Evolutionary conservation across 2,329 filamentous ascomycete species (phyloP).

Genomic region (Pseudocercospora pini-densiflorae): DNA sequence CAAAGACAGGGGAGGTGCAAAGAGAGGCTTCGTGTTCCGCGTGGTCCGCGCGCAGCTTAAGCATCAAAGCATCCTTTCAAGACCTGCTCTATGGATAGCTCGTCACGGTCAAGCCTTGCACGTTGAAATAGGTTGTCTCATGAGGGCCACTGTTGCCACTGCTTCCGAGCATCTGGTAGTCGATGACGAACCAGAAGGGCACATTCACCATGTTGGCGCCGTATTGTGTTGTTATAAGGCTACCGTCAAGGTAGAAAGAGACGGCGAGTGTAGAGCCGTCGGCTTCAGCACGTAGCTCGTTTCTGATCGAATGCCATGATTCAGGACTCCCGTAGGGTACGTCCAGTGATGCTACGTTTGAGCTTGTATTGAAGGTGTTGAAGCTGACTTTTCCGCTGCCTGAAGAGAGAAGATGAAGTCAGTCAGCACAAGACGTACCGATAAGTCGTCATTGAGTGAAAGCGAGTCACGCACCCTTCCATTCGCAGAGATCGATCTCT

Average conservation of each 20-base stretch:
- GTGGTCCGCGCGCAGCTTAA: neutral
- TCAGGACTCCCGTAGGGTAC: neutral
- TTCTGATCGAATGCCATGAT: neutral
- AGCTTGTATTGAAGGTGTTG: neutral
- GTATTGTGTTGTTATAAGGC: neutral
- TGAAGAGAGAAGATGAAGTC: neutral
- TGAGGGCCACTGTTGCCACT: neutral
- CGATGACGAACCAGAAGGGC: neutral
- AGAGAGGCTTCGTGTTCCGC: neutral
- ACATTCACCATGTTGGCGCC: neutral
- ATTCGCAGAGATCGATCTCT: neutral
- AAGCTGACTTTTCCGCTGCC: neutral
- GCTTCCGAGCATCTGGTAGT: neutral
- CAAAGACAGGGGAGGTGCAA: too few relatives aligned
- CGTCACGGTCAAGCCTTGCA: neutral
- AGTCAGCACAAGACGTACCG: neutral
- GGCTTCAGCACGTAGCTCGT: neutral
- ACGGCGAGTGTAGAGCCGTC: neutral
- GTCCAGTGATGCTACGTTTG: neutral
- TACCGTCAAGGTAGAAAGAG: neutral
- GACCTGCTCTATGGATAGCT: neutral
- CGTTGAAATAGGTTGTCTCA: neutral
- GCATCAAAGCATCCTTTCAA: neutral
- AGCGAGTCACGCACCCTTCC: neutral
- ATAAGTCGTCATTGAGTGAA: neutral